Conservation (phyloP, 129 eudicot species). For the Dittrichia graveolens region DNA sequence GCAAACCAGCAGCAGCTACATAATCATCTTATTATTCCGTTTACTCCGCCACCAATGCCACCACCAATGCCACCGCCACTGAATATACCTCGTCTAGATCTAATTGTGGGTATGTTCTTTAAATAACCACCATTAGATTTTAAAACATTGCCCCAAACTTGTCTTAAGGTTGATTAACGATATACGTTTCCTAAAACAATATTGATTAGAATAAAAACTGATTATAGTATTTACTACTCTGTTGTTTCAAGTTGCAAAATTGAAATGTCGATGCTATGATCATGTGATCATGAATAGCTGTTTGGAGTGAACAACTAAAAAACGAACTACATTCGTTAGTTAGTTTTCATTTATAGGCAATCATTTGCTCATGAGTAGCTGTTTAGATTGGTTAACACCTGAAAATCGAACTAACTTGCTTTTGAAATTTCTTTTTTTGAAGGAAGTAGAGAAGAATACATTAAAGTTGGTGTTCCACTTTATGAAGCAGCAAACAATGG, state of each 20-base stretch:
- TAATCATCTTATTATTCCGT: neutral
- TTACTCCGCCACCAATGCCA: neutral
- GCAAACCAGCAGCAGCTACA: neutral
- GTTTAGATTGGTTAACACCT: slow-evolving; percentile 1
- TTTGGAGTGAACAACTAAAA: too few species aligned
- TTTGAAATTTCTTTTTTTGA: neutral
- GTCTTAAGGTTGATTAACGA: too few species aligned
- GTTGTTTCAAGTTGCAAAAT: too few species aligned
- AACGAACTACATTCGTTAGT: neutral
- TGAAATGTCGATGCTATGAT: too few species aligned
- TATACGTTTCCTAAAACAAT: too few species aligned
- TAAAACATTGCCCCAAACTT: too few species aligned
- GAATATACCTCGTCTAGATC: neutral
- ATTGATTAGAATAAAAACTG: too few species aligned
- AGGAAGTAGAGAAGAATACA: slow-evolving; percentile 21
- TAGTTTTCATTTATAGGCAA: neutral
- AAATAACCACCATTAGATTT: too few species aligned
- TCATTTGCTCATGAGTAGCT: too few species aligned
- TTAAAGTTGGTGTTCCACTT: slow-evolving; percentile 1
- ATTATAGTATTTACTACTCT: too few species aligned
- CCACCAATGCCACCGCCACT: neutral
- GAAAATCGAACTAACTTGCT: neutral
- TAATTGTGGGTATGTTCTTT: slow-evolving; percentile 9
- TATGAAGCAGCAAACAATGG: slow-evolving; percentile 26
- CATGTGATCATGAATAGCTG: too few species aligned